phyloP scores from a whole-genome alignment of 768 basidiomycete species.

The Peribolospora kevripleyi region DNA sequence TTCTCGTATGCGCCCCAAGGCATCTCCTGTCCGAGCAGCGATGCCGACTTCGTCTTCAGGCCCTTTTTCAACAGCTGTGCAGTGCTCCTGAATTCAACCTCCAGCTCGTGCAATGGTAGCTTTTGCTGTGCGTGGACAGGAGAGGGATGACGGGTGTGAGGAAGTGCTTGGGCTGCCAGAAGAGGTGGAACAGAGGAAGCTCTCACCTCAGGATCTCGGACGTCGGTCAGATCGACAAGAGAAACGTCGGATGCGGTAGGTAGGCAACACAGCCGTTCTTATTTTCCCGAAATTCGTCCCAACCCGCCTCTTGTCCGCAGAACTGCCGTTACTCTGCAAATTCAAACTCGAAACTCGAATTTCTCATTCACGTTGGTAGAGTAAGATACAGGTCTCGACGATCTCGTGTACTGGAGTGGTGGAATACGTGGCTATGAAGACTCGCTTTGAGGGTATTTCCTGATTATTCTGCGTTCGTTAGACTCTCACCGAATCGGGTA shows the following conservation, averaged over 20 bases:
- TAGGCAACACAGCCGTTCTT: no score
- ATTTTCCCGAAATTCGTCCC: no score
- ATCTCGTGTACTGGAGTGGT: no score
- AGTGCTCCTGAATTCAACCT: slow-evolving; percentile 55
- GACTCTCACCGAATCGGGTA: no score
- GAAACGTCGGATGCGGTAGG: no score
- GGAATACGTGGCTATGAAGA: no score
- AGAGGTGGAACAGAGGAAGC: background rate
- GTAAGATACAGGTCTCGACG: no score
- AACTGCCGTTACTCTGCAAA: slow-evolving; percentile 32
- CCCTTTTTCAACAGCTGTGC: slow-evolving; percentile 47
- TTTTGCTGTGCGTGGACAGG: background rate
- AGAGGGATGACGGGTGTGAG: background rate
- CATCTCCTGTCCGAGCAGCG: slow-evolving; percentile 17
- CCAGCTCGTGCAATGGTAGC: slow-evolving; percentile 46
- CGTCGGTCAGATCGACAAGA: slow-evolving; percentile 58
- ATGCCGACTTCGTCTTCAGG: slow-evolving; percentile 38
- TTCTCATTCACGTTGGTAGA: no score
- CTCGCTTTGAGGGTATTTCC: no score
- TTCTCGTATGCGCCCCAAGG: slow-evolving; percentile 68
- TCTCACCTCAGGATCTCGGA: slow-evolving; percentile 27
- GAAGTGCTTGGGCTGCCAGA: background rate
- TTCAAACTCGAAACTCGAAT: no score
- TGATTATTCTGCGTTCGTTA: no score
- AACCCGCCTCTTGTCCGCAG: slow-evolving; percentile 32